Conservation (phyloP, 306 rosid genomes). For the Acacia confusa region DNA sequence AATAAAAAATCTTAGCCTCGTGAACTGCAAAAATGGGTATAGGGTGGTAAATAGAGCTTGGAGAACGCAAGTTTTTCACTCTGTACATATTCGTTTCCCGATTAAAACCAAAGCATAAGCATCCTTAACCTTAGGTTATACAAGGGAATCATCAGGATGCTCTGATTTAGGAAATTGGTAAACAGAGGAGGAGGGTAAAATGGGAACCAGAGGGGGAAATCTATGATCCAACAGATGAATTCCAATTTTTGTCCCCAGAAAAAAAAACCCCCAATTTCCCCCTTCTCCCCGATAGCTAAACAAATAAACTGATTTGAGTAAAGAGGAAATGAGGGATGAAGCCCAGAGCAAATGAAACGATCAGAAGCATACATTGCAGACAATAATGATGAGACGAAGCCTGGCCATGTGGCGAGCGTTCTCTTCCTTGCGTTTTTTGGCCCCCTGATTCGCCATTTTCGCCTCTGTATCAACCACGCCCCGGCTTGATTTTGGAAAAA, state of each 20-base stretch:
- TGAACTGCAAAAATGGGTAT: neutral
- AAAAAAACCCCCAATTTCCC: neutral
- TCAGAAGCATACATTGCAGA: slow-evolving; percentile 57
- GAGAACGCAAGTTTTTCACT: neutral
- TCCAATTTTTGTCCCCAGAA: neutral
- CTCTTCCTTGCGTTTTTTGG: slow-evolving; percentile 96
- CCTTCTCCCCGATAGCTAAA: neutral
- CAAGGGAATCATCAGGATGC: neutral
- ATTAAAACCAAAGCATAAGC: neutral
- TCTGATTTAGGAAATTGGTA: neutral
- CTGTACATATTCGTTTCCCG: neutral
- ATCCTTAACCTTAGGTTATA: neutral
- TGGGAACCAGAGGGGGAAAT: neutral
- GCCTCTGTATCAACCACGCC: neutral
- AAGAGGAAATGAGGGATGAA: neutral
- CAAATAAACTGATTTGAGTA: neutral
- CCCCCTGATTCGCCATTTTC: slow-evolving; percentile 93
- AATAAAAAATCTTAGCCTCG: neutral
- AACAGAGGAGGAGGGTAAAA: neutral
- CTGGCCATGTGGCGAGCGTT: slow-evolving; percentile 80
- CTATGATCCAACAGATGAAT: neutral
- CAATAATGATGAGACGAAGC: slow-evolving; percentile 68
- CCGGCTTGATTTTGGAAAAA: neutral
- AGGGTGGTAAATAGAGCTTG: neutral
- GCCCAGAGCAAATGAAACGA: neutral